These are phyloP conservation scores for Thielaviopsis musarum DNA, from an alignment of 2,329 filamentous ascomycete genomes.

Conservation along the genomic window DNA sequence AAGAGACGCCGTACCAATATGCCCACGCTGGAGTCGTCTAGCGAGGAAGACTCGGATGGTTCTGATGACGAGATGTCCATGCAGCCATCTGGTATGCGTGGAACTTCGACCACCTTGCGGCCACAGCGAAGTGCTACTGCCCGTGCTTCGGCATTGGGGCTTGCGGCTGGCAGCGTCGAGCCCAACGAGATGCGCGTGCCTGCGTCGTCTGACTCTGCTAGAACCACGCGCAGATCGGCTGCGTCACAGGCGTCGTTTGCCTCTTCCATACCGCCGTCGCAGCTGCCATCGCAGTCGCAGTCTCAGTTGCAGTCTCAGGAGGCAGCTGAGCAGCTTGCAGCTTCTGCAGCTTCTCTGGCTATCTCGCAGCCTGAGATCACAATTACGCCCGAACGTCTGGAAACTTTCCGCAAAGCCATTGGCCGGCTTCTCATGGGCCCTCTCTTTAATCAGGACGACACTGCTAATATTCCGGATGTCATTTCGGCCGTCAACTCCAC, in stretches of 20 bases:
- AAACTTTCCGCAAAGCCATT: constrained; percentile 61
- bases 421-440: constrained; percentile 68
- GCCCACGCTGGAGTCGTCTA: constrained; percentile 39
- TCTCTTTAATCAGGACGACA: constrained; percentile 68
- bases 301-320: constrained; percentile 20
- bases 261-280: constrained; percentile 64
- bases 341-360: constrained; percentile 22
- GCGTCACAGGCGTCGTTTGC: constrained; percentile 49
- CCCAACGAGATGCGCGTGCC: neutral
- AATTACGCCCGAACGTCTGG: constrained; percentile 39
- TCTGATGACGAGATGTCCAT: constrained; percentile 35
- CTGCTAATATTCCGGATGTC: constrained; percentile 57
- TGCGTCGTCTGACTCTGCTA: neutral
- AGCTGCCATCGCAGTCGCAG: constrained; percentile 28
- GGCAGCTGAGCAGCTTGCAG: constrained; percentile 24
- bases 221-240: neutral
- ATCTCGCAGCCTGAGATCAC: constrained; percentile 32
- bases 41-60: constrained; percentile 41
- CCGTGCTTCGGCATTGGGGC: constrained; percentile 19
- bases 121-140: constrained; percentile 15
- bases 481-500: constrained; percentile 64
- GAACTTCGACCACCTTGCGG: neutral
- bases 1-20: constrained; percentile 63
- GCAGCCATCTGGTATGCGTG: constrained; percentile 14
- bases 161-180: constrained; percentile 14